Base-by-base conservation (phyloP, 2,329 filamentous ascomycete species). In the Cryphonectria parasitica region DNA sequence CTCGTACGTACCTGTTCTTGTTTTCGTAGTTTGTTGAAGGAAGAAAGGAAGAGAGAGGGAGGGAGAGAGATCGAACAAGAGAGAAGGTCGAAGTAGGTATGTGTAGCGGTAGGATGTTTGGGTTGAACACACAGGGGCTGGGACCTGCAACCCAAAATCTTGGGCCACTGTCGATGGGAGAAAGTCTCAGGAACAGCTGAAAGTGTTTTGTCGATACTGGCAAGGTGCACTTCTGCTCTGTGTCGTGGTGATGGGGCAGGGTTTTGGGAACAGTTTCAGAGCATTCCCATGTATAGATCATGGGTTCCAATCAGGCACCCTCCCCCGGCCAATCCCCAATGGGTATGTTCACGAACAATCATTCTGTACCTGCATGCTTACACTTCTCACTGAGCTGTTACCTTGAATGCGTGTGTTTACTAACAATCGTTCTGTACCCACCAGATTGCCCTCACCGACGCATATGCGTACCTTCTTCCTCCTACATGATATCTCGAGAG, bases 1-100 rank as follows among this genome's bases (percentile, higher is more conserved):
- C 8, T 34, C 31, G 58, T 61, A 61, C 58, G 31, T 61, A 61
- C 58, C 58, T 61, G 34, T 39, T 61, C 19, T 34, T 39, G 54
- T 13, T 61, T 17, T 61, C 10, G 28, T 36, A 31, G 34, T 61
- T 61, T 39, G 58, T 6, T 34, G 22, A 25, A 39, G 34, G 31
- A 61, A 61, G 28, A 28, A 31, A 56, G 52, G 10, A n/a, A 31
- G 31, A 36, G 31, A 39, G 31, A 61, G 25, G 31, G 52, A n/a
- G 17, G 5, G 22, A 39, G 58, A 34, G 31, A 61, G 19, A 11
- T 39, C 58, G 31, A 39, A 31, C 17, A 17, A 25, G 28, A 36
- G 36, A 49, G 19, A 49, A 36, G 15, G 17, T 61, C 17, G 8
- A 61, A 8, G 58, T n/a, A 22, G 19, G 34, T 22, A 3, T 39